These are phyloP conservation scores for Aspergillus novoparasiticus DNA, from an alignment of 2,329 filamentous ascomycete species.

Conservation along the genomic window DNA sequence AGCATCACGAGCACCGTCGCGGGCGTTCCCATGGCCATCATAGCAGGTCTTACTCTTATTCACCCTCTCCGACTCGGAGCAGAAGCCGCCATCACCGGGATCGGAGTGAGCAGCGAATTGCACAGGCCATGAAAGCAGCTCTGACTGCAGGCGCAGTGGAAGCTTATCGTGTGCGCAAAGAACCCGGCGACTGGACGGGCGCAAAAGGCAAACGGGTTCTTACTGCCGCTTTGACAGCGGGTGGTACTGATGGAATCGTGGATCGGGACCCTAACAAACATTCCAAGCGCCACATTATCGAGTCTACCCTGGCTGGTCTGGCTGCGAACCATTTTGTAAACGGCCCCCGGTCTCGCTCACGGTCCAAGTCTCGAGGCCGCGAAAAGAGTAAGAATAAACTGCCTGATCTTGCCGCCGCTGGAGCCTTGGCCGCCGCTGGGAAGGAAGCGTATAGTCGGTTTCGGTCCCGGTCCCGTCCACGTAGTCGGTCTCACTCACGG, in stretches of 20 bases:
- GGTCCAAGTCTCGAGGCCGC: constrained; percentile 59
- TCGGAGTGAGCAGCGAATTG: constrained; percentile 63
- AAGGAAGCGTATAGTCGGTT: constrained; percentile 51
- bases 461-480: constrained; percentile 42
- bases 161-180: constrained; percentile 86
- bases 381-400: constrained; percentile 48
- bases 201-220: constrained; percentile 90
- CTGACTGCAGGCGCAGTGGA: constrained; percentile 88
- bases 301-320: constrained; percentile 86
- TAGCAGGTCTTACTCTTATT: constrained; percentile 51
- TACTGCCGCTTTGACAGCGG: constrained; percentile 82
- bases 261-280: constrained; percentile 71
- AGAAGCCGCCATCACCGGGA: constrained; percentile 54
- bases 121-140: constrained; percentile 89
- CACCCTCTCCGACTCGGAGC: constrained; percentile 55
- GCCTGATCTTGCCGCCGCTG: constrained; percentile 47
- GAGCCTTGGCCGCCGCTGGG: constrained; percentile 49
- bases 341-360: constrained; percentile 73
- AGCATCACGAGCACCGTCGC: constrained; percentile 54
- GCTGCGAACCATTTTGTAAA: constrained; percentile 84
- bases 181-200: constrained; percentile 85
- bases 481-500: constrained; percentile 51
- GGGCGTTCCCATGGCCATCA: constrained; percentile 37
- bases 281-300: constrained; percentile 76
- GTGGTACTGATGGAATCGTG: constrained; percentile 77